Base-by-base conservation (phyloP, 352 stramenopile genomes). In the Phytophthora rubi region DNA sequence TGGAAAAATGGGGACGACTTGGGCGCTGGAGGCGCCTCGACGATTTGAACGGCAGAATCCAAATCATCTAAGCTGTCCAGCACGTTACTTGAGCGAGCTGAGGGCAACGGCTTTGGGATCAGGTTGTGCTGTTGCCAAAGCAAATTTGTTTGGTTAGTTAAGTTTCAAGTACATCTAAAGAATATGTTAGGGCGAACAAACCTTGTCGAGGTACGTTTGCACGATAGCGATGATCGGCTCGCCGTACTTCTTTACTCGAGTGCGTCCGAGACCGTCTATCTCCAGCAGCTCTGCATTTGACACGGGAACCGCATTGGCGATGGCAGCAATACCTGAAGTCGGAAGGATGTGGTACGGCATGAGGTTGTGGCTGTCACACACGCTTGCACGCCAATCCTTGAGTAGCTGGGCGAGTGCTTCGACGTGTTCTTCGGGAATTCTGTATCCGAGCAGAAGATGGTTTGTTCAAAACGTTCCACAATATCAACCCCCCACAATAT, bases 301-400 rank as follows among this genome's bases (percentile, higher is more conserved):
- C 5, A 92, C 73, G 8, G 89, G 89, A 10, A 92, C 86, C 9
- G 85, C 82, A 62, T 93, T 92, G 32, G 87, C 88, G 58, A 96
- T 96, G 3, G 86, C 74, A 16, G 81, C 87, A 54, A 96, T 96
- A 45, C 89, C 89, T 7, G 78, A 74, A 9, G 87, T 96, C 2
- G 89, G 83, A 26, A 96, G 70, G 55, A 96, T 96, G 35, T 96
- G 89, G 54, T 96, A 96, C 55, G 89, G 89, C 89, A 96, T 96
- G 37, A 91, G 72, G 57, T 93, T 93, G 37, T 89, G 88, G 57
- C 82, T 93, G 70, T 96, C 89, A 59, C 89, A 96, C 12, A 95
- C 87, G 52, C 79, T 93, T 23, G 87, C 89, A 53, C 89, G 86
- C 89, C 89, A 96, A 67, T 96, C 89, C 69, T 95, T 94, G 12